These are phyloP conservation scores for Mycena olivaceomarginata DNA, from an alignment of 768 basidiomycete genomes.

Conservation along the genomic window DNA sequence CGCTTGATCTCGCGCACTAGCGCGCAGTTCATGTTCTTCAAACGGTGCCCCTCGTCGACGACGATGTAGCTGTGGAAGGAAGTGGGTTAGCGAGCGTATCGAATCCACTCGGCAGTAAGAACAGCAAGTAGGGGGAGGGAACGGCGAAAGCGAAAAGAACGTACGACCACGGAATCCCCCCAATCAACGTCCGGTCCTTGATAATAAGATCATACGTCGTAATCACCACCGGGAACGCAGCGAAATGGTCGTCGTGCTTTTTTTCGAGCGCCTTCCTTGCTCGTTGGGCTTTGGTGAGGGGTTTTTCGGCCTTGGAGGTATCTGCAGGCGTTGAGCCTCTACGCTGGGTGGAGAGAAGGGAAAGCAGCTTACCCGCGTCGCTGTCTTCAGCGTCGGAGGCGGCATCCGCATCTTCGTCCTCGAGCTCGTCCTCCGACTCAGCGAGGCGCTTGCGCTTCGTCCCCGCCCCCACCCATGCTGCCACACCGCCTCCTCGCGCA, in stretches of 20 bases:
- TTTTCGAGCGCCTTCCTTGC: conserved; percentile 32
- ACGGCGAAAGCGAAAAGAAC: conserved; percentile 12
- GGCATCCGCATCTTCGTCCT: neutral
- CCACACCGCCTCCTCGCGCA: neutral
- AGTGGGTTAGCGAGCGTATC: neutral
- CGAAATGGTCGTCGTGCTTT: conserved; percentile 30
- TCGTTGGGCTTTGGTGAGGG: neutral
- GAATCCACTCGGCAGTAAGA: neutral
- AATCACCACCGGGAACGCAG: conserved; percentile 83
- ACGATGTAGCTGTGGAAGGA: conserved; percentile 81
- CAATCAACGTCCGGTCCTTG: conserved; percentile 71
- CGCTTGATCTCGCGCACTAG: neutral
- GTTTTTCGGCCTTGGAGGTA: neutral
- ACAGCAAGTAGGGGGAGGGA: neutral
- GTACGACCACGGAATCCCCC: conserved; percentile 51
- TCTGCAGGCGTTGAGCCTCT: no score
- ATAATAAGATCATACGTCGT: conserved; percentile 97
- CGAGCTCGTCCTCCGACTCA: conserved; percentile 35
- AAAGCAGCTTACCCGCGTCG: neutral
- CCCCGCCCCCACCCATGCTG: conserved; percentile 39
- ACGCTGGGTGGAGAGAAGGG: no score
- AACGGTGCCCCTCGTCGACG: neutral
- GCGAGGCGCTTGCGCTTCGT: conserved; percentile 41
- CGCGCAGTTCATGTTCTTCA: conserved; percentile 1
- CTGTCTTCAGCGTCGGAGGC: conserved; percentile 9